Base-by-base conservation (phyloP, 495 filamentous ascomycete species). In the Astrocystis sublimbata region DNA sequence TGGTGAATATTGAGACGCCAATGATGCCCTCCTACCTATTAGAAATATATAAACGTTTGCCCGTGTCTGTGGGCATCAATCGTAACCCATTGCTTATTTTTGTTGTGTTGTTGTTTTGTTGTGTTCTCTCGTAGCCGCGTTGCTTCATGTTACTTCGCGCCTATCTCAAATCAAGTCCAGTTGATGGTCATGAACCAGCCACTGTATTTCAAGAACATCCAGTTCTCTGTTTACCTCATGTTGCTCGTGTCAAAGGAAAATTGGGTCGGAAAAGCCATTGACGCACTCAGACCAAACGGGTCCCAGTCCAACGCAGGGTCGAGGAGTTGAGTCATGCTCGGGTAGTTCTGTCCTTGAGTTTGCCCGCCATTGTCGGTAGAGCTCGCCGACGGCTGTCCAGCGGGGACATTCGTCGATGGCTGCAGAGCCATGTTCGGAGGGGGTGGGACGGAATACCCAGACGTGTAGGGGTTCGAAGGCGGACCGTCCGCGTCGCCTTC, bases 221-320 rank as follows among this genome's bases (percentile, higher is more conserved):
- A 15, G 1, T 15, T 21, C 9, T 13, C 1, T 19, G 5, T 35
- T 58, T 68, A 83, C 69, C 81, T 73, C 80, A 84, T 83, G 57
- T 81, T 83, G 71, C 81, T 85, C 49, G 82, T 84, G 58, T 93
- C 89, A 71, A 92, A 92, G 55, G 87, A 89, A 78, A 93, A 96
- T 41, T 91, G 89, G 4, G 90, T 92, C 21, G 92, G 92, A 68
- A 96, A 97, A 66, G 92, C 90, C 92, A 97, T 96, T 76, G 90
- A 94, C 21, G 92, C 92, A 56, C 88, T 91, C 43, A 96, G 78
- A 17, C 92, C 92, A 68, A 96, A 97, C 8, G 92, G 92, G 76
- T 96, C 92, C 62, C 91, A 88, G 72, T 96, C 92, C 40, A 94
- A 82, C 76, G 89, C 88, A 9, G 91, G 88, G 67, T 93, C 91